phyloP scores from a whole-genome alignment of 2,329 filamentous ascomycete species.

The Sporothrix euskadiensis region DNA sequence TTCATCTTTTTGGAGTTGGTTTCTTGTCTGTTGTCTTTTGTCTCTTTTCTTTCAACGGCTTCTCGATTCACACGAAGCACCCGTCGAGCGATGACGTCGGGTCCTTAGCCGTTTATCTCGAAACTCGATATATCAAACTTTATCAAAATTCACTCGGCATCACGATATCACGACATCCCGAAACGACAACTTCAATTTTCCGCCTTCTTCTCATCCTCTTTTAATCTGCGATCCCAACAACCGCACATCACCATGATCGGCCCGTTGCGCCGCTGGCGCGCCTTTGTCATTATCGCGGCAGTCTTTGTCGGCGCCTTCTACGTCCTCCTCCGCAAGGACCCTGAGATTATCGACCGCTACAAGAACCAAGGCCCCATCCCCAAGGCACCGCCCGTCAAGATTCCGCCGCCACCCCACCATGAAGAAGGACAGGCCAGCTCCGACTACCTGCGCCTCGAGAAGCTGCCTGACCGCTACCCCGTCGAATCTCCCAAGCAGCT shows the following conservation, averaged over 20 bases:
- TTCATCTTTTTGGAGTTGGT: not conserved
- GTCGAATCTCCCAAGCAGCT: conserved; percentile 40
- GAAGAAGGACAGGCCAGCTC: not conserved
- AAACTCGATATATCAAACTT: not conserved
- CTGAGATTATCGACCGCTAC: conserved; percentile 28
- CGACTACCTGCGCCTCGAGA: conserved; percentile 34
- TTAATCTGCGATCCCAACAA: not conserved
- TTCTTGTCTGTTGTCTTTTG: not conserved
- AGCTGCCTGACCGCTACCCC: conserved; percentile 41
- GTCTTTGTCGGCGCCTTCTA: conserved; percentile 24
- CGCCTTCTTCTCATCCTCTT: not conserved
- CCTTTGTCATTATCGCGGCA: conserved; percentile 27
- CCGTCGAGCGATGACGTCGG: conserved; percentile 23
- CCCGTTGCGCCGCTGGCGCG: conserved; percentile 33
- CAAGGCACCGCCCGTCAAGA: conserved; percentile 22
- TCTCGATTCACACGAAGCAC: not conserved
- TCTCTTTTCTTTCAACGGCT: not conserved
- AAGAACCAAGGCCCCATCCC: conserved; percentile 13
- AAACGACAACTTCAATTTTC: not conserved
- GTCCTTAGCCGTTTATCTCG: conserved; percentile 1
- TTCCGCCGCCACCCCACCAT: conserved; percentile 21
- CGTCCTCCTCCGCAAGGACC: conserved; percentile 23
- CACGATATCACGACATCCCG: not conserved
- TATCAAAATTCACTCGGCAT: not conserved
- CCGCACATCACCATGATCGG: conserved; percentile 26